These are phyloP conservation scores for Trametes punicea DNA, from an alignment of 768 basidiomycete genomes.

Conservation along the genomic window DNA sequence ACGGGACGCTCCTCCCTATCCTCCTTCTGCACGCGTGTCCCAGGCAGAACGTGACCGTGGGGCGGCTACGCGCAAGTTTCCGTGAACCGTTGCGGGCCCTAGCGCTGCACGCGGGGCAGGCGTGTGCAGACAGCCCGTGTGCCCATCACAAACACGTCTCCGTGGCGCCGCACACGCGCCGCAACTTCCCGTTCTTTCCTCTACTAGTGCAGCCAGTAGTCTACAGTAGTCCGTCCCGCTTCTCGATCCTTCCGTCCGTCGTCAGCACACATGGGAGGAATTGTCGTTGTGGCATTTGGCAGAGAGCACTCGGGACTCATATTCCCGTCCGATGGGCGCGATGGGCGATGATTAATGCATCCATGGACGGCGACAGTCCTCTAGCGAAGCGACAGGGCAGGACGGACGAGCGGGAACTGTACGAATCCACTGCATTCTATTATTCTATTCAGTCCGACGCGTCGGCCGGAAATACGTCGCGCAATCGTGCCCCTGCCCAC, in stretches of 20 bases:
- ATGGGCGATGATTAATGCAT: too few relatives aligned
- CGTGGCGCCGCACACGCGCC: not conserved
- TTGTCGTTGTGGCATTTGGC: too few relatives aligned
- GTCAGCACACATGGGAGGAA: not conserved
- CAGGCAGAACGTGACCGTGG: constrained; percentile 6
- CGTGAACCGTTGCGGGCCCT: not conserved
- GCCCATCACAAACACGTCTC: too few relatives aligned
- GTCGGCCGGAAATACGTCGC: constrained; percentile 18
- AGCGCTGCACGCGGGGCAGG: not conserved
- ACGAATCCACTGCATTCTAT: too few relatives aligned
- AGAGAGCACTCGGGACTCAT: too few relatives aligned
- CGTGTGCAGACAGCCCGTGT: too few relatives aligned
- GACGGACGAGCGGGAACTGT: too few relatives aligned
- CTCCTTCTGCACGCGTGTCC: too few relatives aligned
- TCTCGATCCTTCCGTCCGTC: not conserved
- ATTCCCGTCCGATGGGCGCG: too few relatives aligned
- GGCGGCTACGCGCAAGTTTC: not conserved
- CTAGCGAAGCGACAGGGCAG: too few relatives aligned
- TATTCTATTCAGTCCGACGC: not conserved
- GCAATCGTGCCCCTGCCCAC: constrained; percentile 6
- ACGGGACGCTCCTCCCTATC: too few relatives aligned
- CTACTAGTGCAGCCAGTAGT: not conserved
- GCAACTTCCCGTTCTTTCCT: not conserved
- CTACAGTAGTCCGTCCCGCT: not conserved
- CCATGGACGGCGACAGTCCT: too few relatives aligned